phyloP scores from a whole-genome alignment of 2,329 filamentous ascomycete species.

The Arthrocladium fulminans region DNA sequence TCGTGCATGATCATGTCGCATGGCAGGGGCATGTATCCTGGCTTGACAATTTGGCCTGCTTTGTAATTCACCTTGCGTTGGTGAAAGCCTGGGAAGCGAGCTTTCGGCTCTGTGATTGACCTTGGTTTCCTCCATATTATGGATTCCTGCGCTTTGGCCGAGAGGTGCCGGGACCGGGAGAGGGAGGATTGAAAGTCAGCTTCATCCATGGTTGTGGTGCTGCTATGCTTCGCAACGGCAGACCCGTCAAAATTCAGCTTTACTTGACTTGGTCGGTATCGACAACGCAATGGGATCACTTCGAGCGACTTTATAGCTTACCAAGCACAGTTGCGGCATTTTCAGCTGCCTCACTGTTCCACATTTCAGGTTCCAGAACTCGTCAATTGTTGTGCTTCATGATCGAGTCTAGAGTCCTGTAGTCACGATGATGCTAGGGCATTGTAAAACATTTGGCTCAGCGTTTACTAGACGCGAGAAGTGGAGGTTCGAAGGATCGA shows the following conservation, averaged over 20 bases:
- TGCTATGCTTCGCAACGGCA: background rate
- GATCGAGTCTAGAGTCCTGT: no score
- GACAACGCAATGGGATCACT: background rate
- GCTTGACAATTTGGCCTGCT: slow-evolving; percentile 30
- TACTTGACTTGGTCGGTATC: no score
- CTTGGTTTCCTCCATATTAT: slow-evolving; percentile 1
- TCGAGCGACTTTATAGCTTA: no score
- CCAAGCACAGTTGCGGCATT: no score
- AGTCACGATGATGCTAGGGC: background rate
- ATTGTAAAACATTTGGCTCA: background rate
- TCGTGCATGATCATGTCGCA: slow-evolving; percentile 38
- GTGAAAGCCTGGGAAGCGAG: slow-evolving; percentile 32
- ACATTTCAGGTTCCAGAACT: no score
- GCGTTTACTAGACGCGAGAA: background rate
- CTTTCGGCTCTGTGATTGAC: background rate
- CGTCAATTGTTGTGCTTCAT: no score
- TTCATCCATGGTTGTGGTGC: background rate
- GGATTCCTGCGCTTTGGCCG: background rate
- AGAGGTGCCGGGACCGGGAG: background rate
- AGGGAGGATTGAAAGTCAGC: background rate
- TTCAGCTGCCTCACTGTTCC: no score
- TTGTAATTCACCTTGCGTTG: slow-evolving; percentile 26
- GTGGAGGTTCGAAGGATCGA: background rate
- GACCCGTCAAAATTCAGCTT: background rate
- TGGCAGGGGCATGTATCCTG: slow-evolving; percentile 31